Base-by-base conservation (phyloP, 148 eudicot species). In the Rhododendron kiyosumense region DNA sequence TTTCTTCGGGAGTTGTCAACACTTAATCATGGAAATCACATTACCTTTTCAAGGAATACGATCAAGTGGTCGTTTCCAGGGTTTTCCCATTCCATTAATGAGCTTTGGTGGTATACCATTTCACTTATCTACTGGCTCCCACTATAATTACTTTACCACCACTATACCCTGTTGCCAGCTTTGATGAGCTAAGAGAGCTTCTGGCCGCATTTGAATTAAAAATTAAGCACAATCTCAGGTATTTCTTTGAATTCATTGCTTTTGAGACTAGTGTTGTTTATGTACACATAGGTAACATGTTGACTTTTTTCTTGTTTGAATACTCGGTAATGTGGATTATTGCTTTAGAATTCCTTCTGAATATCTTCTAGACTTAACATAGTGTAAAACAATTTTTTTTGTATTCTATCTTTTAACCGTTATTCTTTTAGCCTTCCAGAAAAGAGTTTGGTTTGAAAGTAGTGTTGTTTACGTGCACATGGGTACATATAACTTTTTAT, bases 381-480 rank as follows among this genome's bases (percentile, higher is more conserved):
- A 8, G 9, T 48, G 11, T 49, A 38, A 83, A 30, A 18, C 20
- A 18, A 41, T 75, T 51, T 52, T 52, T 5, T 28, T 59, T 81
- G 1, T 77, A 34, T 65, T 28, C 73, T 76, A 1, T 77, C 82
- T 87, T 65, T 28, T 51, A 76, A n/a, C 11, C 3, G 85, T 80
- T 48, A 28, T 48, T 67, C 48, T 83, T 88, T 85, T 91, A 95
- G 98, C 99, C 99, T 85, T 96, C 99, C 82, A 93, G 98, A 87
- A 94, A 92, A 92, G 99, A 96, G 92, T 95, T 92, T 76, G 98
- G 98, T 46, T 88, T 94, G 91, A 93, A 24, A 65, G 28, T 65
- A 65, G 71, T 65, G 71, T 11, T 32, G 3, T 51, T 80, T 14
- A 28, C 11, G 38, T 51, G 13, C 13, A 36, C 30, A 20, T 81